These are phyloP conservation scores for Emmonsia crescens DNA, from an alignment of 2,329 filamentous ascomycete species.

Conservation along the genomic window DNA sequence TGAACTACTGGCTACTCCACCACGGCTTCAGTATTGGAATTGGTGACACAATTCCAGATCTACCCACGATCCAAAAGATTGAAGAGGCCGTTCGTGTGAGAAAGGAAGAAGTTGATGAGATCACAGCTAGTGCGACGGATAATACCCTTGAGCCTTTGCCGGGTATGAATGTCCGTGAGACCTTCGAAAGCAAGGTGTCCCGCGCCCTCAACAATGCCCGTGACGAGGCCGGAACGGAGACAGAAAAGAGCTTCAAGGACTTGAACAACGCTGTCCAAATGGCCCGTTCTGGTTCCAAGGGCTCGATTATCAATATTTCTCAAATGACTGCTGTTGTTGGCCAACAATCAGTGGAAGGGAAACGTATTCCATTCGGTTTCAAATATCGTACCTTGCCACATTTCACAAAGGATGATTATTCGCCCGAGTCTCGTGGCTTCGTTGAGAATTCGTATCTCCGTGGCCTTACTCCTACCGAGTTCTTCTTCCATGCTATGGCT, in stretches of 20 bases:
- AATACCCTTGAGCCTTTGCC: constrained; percentile 86
- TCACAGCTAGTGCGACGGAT: constrained; percentile 68
- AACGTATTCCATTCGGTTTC: constrained; percentile 98
- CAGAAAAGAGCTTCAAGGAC: constrained; percentile 86
- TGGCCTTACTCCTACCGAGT: constrained; percentile 88
- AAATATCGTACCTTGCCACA: constrained; percentile 95
- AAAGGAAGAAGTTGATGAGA: constrained; percentile 66
- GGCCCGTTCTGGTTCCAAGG: constrained; percentile 94
- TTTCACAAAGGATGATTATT: constrained; percentile 99
- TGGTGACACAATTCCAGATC: constrained; percentile 92
- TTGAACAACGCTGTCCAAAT: constrained; percentile 95
- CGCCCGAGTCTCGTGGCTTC: constrained; percentile 89
- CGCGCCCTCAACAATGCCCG: constrained; percentile 88
- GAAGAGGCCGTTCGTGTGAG: constrained; percentile 69
- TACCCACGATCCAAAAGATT: constrained; percentile 70
- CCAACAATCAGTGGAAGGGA: constrained; percentile 95
- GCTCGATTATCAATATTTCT: constrained; percentile 97
- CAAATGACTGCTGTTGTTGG: constrained; percentile 98
- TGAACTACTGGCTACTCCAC: constrained; percentile 95
- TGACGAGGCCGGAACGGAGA: constrained; percentile 89
- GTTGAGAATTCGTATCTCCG: constrained; percentile 98
- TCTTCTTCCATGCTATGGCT: constrained; percentile 99
- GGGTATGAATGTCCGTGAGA: constrained; percentile 97
- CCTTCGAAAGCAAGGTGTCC: constrained; percentile 94
- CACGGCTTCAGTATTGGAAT: constrained; percentile 97